Evolutionary conservation across 108 stramenopile species (phyloP).

Genomic region (Skeletonema marinoi): DNA sequence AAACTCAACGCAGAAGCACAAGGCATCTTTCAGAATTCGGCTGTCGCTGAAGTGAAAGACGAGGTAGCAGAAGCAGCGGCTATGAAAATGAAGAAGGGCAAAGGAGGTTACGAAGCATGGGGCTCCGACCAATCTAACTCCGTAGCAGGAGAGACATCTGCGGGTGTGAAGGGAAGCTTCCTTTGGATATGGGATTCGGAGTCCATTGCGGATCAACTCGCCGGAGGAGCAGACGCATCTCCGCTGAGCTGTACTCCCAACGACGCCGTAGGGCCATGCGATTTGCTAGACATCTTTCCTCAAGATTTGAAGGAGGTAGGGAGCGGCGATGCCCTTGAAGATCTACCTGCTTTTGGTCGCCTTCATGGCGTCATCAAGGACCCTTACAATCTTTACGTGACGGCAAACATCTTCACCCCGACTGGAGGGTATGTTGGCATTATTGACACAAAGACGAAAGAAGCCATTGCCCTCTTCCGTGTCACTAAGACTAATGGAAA

Average conservation of each 20-base stretch:
- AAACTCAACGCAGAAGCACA: too few species aligned
- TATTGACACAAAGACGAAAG: slow-evolving; percentile 27
- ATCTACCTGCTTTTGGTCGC: slow-evolving; percentile 26
- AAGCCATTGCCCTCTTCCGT: slow-evolving; percentile 41
- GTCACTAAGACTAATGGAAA: not conserved
- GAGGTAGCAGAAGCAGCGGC: too few species aligned
- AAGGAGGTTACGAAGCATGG: slow-evolving; percentile 32
- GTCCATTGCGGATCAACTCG: slow-evolving; percentile 1
- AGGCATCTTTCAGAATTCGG: too few species aligned
- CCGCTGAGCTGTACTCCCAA: slow-evolving; percentile 26
- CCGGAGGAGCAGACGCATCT: not conserved
- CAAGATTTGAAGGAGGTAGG: slow-evolving; percentile 2
- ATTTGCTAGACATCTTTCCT: slow-evolving; percentile 37
- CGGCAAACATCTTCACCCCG: slow-evolving; percentile 34
- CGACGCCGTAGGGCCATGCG: slow-evolving; percentile 22
- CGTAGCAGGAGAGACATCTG: not conserved
- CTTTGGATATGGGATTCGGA: slow-evolving; percentile 38
- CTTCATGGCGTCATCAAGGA: slow-evolving; percentile 36
- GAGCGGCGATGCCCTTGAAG: not conserved
- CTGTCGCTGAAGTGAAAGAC: too few species aligned
- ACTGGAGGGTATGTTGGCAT: slow-evolving; percentile 32
- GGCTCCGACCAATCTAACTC: slow-evolving; percentile 45
- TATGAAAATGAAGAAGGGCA: not conserved
- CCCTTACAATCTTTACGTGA: slow-evolving; percentile 28
- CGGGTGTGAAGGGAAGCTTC: slow-evolving; percentile 18